Evolutionary conservation across 2,329 filamentous ascomycete species (phyloP).

Genomic region (Fusarium devonianum): DNA sequence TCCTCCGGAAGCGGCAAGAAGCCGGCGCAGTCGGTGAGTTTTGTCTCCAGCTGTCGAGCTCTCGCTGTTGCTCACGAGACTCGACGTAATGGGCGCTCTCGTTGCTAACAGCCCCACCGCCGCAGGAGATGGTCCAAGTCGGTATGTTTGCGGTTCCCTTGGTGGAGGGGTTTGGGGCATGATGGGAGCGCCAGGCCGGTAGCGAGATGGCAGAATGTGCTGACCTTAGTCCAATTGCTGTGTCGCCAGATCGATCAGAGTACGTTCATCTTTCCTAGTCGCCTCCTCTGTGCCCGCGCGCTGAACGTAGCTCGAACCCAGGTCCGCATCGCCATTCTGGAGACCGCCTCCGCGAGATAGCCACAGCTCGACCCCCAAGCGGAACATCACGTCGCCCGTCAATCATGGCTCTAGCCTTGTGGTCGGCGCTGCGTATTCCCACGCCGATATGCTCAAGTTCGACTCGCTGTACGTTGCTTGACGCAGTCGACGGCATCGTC

Average conservation of each 20-base stretch:
- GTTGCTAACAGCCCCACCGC: conserved; percentile 50
- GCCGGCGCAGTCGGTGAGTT: conserved; percentile 72
- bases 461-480: conserved; percentile 71
- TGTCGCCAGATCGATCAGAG: conserved; percentile 66
- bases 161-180: conserved; percentile 9
- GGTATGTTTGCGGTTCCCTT: conserved; percentile 63
- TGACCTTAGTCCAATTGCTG: conserved; percentile 39
- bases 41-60: conserved; percentile 25
- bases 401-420: conserved; percentile 74
- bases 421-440: conserved; percentile 93
- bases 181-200: conserved; percentile 14
- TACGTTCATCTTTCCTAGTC: conserved; percentile 51
- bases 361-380: conserved; percentile 55
- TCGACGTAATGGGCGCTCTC: conserved; percentile 36
- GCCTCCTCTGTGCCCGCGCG: conserved; percentile 18
- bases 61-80: conserved; percentile 32
- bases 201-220: conserved; percentile 23
- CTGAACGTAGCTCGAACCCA: conserved; percentile 52
- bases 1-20: conserved; percentile 74
- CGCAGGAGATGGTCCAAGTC: conserved; percentile 99
- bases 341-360: conserved; percentile 62
- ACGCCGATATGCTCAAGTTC: conserved; percentile 92
- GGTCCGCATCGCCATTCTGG: conserved; percentile 92
- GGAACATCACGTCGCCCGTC: conserved; percentile 49
- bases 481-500: neutral